A percentile compares a stretch with the other conserved stretches of the same genome.
These are phyloP conservation scores for Pulicaria dysenterica DNA, from an alignment of 129 eudicot species.

Conservation along the genomic window DNA sequence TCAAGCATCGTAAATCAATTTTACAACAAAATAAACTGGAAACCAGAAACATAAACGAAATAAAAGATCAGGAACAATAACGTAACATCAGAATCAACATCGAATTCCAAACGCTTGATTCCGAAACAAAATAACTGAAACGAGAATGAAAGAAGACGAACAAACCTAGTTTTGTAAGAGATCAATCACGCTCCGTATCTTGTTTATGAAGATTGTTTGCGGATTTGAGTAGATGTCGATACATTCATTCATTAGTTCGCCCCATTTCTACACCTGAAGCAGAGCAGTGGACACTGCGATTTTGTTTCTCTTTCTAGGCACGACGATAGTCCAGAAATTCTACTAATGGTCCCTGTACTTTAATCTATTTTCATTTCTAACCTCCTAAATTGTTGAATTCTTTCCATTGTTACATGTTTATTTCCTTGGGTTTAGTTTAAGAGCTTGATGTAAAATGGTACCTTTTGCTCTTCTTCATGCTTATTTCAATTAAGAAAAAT, in stretches of 20 bases:
- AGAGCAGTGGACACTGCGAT: constrained; percentile 24
- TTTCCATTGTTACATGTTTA: neutral
- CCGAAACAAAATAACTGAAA: neutral
- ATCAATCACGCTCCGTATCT: constrained; percentile 2
- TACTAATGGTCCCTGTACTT: constrained; percentile 20
- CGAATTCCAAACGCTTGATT: constrained; percentile 2
- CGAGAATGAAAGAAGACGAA: constrained; percentile 7
- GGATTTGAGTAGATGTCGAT: neutral
- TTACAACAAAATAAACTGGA: neutral
- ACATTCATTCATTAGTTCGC: neutral
- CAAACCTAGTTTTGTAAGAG: constrained; percentile 24
- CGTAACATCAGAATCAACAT: neutral
- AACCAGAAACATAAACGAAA: neutral
- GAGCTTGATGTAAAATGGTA: no score
- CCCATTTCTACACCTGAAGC: constrained; percentile 17
- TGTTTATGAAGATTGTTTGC: neutral
- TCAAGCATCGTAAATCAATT: neutral
- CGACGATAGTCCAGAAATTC: neutral
- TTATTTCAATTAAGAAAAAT: no score
- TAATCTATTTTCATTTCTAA: neutral
- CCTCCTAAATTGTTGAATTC: neutral
- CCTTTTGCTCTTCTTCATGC: no score
- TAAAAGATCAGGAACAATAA: neutral
- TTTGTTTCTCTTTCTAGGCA: constrained; percentile 29
- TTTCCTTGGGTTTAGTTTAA: no score